Conservation (phyloP, 2,329 filamentous ascomycete genomes). For the Penicillium fuscoglaucum region DNA sequence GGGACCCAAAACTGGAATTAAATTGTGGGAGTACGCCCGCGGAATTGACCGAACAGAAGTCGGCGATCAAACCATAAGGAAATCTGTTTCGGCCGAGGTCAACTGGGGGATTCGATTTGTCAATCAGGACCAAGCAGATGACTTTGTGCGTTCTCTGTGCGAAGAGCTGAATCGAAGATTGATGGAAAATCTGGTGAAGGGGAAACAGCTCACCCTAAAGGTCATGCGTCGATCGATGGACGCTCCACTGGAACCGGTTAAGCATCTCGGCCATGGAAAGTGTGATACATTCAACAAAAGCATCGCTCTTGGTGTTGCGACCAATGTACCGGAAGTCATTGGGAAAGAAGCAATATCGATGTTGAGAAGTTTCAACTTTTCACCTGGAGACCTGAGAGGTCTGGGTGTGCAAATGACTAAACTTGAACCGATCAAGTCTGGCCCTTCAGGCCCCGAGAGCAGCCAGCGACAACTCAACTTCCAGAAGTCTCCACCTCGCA, state of each 20-base stretch:
- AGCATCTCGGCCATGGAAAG: constrained; percentile 91
- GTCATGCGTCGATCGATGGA: constrained; percentile 86
- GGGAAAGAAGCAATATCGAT: constrained; percentile 83
- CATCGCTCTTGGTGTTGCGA: constrained; percentile 76
- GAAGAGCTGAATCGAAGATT: constrained; percentile 80
- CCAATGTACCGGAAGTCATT: constrained; percentile 69
- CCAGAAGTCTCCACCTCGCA: constrained; percentile 46
- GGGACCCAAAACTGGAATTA: constrained; percentile 90
- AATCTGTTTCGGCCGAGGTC: constrained; percentile 94
- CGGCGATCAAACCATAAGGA: constrained; percentile 79
- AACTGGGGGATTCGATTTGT: constrained; percentile 98
- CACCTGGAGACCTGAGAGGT: constrained; percentile 88
- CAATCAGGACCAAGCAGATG: constrained; percentile 86
- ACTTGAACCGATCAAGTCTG: constrained; percentile 72
- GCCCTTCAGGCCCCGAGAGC: constrained; percentile 57
- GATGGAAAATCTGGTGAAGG: constrained; percentile 79
- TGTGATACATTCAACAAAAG: constrained; percentile 96
- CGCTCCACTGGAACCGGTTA: constrained; percentile 85
- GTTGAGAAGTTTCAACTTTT: constrained; percentile 76
- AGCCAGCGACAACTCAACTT: constrained; percentile 81
- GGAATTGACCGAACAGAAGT: constrained; percentile 86
- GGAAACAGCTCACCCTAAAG: constrained; percentile 86
- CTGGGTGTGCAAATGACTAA: constrained; percentile 93
- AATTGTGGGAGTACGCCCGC: constrained; percentile 83
- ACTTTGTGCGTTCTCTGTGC: constrained; percentile 82